These are phyloP conservation scores for Cyberlindnera veronae DNA, from an alignment of 805 yeast species.

Conservation along the genomic window DNA sequence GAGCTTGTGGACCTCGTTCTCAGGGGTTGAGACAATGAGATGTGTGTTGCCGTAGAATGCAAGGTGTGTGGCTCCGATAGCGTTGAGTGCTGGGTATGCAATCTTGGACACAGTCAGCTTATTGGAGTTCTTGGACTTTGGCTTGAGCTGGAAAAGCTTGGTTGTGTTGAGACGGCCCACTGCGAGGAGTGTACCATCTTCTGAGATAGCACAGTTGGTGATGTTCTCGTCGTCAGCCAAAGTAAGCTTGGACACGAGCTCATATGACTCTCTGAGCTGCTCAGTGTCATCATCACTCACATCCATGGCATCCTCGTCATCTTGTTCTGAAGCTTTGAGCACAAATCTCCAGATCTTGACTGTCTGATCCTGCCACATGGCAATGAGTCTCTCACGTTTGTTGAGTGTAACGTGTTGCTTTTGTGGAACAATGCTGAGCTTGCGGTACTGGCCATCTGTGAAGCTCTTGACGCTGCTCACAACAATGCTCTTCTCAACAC, in stretches of 20 bases:
- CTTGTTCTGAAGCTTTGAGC: constrained; percentile 29
- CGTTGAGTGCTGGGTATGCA: constrained; percentile 35
- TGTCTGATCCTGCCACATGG: constrained; percentile 78
- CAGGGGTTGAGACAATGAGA: constrained; percentile 52
- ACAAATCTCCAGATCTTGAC: constrained; percentile 76
- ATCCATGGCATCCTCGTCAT: constrained; percentile 11
- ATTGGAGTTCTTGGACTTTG: constrained; percentile 18
- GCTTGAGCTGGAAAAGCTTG: constrained; percentile 58
- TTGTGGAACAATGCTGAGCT: constrained; percentile 62
- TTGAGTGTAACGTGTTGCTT: constrained; percentile 49
- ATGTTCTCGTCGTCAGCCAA: constrained; percentile 79
- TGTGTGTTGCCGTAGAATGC: constrained; percentile 44
- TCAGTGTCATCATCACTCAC: constrained; percentile 18
- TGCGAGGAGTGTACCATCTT: constrained; percentile 60
- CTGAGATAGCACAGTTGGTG: constrained; percentile 60
- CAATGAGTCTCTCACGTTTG: constrained; percentile 46
- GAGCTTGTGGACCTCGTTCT: constrained; percentile 54
- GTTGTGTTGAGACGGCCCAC: constrained; percentile 69
- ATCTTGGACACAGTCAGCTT: constrained; percentile 51
- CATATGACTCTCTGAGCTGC: constrained; percentile 38
- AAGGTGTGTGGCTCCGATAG: constrained; percentile 54
- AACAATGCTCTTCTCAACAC: constrained; percentile 69
- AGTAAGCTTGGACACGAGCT: constrained; percentile 60
- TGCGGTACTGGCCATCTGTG: constrained; percentile 64
- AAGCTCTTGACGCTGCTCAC: constrained; percentile 65